Base-by-base conservation (phyloP, 495 filamentous ascomycete genomes). In the Immersiella caudata region DNA sequence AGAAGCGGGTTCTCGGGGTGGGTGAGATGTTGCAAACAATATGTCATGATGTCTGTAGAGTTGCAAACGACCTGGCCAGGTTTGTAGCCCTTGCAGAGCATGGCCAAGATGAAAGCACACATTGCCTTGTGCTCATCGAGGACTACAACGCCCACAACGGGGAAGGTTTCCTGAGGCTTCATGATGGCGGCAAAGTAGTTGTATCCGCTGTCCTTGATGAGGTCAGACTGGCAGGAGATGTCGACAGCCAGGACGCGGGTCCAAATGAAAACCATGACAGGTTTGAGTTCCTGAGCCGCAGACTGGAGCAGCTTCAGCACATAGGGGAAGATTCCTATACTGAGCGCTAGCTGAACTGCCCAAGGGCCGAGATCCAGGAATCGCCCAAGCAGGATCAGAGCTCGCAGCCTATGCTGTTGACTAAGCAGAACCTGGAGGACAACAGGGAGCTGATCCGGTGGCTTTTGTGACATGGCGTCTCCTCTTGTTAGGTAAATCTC, bases 211-310 rank as follows among this genome's bases (percentile, higher is more conserved):
- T 99, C 95, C 77, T 97, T 97, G 64, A 99, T 84, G 2, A 99
- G 81, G 75, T 98, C 95, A 49, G 87, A 86, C 75, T 99, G 95
- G 73, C 95, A 96, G 11, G 90, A 91, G 66, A 93, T 87, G 70
- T 98, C 95, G 21, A 99, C 96, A 49, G 95, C 95, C 69, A 99
- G 88, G 46, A 99, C 94, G 60, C 95, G 87, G 12, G 96, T 93
- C 95, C 95, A 99, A 67, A 99, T 99, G 79, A 98, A 99, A 21
- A 99, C 93, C 94, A 99, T 97, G 26, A 97, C 94, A 0, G 95
- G 94, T 73, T 98, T 98, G 59, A 99, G 80, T 75, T 99, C 95
- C 56, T 92, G 85, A 0, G 95, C 95, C 56, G 94, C 93, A 8
- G 96, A 98, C 73, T 98, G 96, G 25, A 99, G 82, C 40, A 99